Evolutionary conservation across 2,329 filamentous ascomycete genomes (phyloP), one percentile per base, ranked within the genome.

Genomic region (Apiospora aurea): DNA sequence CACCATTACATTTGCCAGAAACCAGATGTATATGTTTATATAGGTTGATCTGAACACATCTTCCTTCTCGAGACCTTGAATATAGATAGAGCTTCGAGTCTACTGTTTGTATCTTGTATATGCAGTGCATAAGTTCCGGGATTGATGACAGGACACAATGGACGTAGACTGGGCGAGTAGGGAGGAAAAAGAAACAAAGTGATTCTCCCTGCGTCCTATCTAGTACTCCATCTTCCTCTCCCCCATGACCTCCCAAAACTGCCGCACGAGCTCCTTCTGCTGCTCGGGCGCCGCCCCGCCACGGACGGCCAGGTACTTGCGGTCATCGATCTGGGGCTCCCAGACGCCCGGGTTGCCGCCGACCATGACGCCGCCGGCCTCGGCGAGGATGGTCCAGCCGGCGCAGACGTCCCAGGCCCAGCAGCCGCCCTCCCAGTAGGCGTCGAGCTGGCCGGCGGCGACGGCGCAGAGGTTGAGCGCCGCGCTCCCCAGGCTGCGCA

Each of bases 361-460:
- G 10, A 88, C 92, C 85, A 96, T 89, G 69, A 89, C 84, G 0
- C 93, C 93, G 0, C 93, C 94, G 0, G 93, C 92, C 84, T 96
- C 93, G 43, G 84, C 83, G 38, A 96, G 83, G 73, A 96, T 91
- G 72, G 91, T 90, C 93, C 93, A 95, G 0, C 91, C 93, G 6
- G 94, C 94, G 78, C 92, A 94, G 2, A 96, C 93, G 80, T 96
- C 93, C 93, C 93, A 96, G 1, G 93, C 92, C 89, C 93, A 96
- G 81, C 92, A 94, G 0, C 94, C 93, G 49, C 92, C 93, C 82
- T 96, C 93, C 93, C 93, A 96, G 80, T 94, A 96, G 29, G 90
- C 77, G 79, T 96, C 93, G 38, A 94, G 76, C 80, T 90, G 87
- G 0, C 93, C 93, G 13, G 89, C 88, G 2, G 93, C 93, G 4